Base-by-base conservation (phyloP, 2,329 filamentous ascomycete species). In the Whalleya microplaca region DNA sequence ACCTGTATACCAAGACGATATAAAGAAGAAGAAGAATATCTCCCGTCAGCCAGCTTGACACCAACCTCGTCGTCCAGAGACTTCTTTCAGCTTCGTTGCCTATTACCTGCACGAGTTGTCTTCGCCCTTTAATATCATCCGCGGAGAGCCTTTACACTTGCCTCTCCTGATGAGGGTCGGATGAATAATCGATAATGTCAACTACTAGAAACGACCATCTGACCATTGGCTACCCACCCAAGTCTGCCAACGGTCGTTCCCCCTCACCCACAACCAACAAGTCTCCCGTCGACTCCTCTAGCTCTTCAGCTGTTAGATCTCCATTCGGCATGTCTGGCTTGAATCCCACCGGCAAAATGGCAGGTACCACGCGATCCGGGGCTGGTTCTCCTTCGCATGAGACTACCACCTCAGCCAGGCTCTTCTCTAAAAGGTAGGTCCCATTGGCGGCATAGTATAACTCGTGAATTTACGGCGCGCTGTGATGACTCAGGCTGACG, bases 311-410 rank as follows among this genome's bases (percentile, higher is more conserved):
- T 56, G 76, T 87, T 65, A 87, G 92, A 75, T 89, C 91, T 63
- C 85, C 91, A 20, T 90, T 94, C 71, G 87, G 86, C 56, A 78
- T 89, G 61, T 80, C 88, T 46, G 85, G 84, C 56, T 76, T 91
- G 66, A 87, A 79, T 59, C 76, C 80, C 58, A 74, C 79, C 57
- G 76, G 77, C 68, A 86, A 86, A 71, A 86, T 88, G 81, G 75
- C 81, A 61, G 78, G 78, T 64, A 80, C 76, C 67, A 75, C 84
- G 69, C 84, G 94, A 79, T 90, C 94, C 71, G 92, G 93, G 80
- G 87, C 92, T 80, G 93, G 93, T 73, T 99, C 95, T 83, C 95
- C 95, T 69, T 97, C 93, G 76, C 93, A 96, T 79, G 95, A 98
- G 66, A 85, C 92, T 72, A 76, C 79, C 44, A 86, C 88, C 56